phyloP scores from a whole-genome alignment of 2,329 filamentous ascomycete genomes.

The Trichoderma semiorbis region DNA sequence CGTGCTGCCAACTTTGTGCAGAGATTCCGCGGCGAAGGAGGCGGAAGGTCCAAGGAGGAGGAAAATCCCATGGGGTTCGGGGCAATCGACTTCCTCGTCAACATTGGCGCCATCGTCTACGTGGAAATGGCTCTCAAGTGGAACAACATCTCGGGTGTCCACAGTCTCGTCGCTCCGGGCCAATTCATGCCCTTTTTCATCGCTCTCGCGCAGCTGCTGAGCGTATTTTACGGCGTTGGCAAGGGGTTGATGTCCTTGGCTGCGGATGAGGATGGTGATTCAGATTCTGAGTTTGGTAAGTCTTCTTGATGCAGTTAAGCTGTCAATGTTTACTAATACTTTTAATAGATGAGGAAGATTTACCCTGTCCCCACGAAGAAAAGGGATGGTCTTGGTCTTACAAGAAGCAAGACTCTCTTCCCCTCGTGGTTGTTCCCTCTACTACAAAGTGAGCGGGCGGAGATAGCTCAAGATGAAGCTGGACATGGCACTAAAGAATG shows the following conservation, averaged over 20 bases:
- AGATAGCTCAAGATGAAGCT: not conserved
- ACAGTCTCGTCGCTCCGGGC: conserved; percentile 22
- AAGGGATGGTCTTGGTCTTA: not conserved
- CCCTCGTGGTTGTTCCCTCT: not conserved
- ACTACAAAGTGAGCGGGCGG: not conserved
- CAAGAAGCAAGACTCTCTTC: not conserved
- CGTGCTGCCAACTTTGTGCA: not conserved
- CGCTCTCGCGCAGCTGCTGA: conserved; percentile 24
- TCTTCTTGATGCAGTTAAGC: not conserved
- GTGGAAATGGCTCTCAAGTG: conserved; percentile 26
- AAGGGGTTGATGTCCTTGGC: not conserved
- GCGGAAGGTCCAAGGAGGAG: not conserved
- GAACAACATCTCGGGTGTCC: conserved; percentile 24
- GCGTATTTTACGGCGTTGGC: conserved; percentile 22
- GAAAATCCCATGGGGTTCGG: conserved; percentile 2
- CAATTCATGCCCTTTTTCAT: conserved; percentile 30
- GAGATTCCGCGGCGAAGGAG: not conserved
- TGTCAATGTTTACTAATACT: not conserved
- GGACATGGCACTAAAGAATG: not conserved
- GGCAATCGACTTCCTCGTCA: conserved; percentile 21
- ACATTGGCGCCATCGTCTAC: conserved; percentile 27
- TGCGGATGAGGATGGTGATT: not conserved
- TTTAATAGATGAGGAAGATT: not conserved
- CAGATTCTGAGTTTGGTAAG: not conserved
- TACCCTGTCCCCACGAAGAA: not conserved